Evolutionary conservation across 495 filamentous ascomycete species (phyloP).

Genomic region (Podospora comata): DNA sequence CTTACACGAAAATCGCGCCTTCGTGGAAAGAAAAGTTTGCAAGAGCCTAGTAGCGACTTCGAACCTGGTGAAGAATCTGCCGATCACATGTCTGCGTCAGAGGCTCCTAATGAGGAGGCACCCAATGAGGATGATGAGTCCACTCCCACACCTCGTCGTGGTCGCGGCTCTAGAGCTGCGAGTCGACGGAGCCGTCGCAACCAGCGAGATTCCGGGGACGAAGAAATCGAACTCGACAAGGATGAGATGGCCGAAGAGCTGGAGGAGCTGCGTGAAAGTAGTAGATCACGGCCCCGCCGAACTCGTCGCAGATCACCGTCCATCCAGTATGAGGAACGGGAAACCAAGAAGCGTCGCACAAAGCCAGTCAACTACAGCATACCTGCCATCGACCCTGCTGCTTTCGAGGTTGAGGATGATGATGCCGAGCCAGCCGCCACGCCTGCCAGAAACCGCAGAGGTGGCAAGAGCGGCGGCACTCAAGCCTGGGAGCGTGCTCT

Average conservation of each 20-base stretch:
- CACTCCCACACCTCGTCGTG: slow-evolving; percentile 40
- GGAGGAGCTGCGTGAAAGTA: slow-evolving; percentile 56
- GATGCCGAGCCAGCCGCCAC: slow-evolving; percentile 59
- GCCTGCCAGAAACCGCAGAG: slow-evolving; percentile 62
- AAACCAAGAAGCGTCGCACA: slow-evolving; percentile 38
- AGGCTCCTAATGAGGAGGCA: slow-evolving; percentile 32
- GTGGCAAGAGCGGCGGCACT: slow-evolving; percentile 50
- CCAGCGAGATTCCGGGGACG: slow-evolving; percentile 46
- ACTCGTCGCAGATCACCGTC: slow-evolving; percentile 54
- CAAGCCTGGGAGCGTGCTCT: slow-evolving; percentile 67
- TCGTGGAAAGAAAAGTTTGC: slow-evolving; percentile 51
- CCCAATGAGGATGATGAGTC: slow-evolving; percentile 41
- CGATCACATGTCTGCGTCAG: slow-evolving; percentile 47
- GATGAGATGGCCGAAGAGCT: slow-evolving; percentile 81
- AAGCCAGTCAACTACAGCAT: slow-evolving; percentile 54
- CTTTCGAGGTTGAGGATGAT: slow-evolving; percentile 66
- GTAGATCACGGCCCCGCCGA: slow-evolving; percentile 47
- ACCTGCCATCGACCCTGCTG: slow-evolving; percentile 66
- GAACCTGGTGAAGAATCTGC: slow-evolving; percentile 68
- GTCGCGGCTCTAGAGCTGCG: slow-evolving; percentile 36
- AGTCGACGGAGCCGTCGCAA: slow-evolving; percentile 37
- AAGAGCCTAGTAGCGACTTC: slow-evolving; percentile 81
- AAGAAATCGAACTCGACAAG: slow-evolving; percentile 60
- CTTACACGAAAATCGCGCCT: slow-evolving; percentile 46
- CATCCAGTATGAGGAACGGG: slow-evolving; percentile 52